A percentile compares a stretch with the other conserved stretches of the same genome.
These are phyloP conservation scores for Neofusicoccum laricinum DNA, from an alignment of 2,329 filamentous ascomycete species.

Conservation along the genomic window DNA sequence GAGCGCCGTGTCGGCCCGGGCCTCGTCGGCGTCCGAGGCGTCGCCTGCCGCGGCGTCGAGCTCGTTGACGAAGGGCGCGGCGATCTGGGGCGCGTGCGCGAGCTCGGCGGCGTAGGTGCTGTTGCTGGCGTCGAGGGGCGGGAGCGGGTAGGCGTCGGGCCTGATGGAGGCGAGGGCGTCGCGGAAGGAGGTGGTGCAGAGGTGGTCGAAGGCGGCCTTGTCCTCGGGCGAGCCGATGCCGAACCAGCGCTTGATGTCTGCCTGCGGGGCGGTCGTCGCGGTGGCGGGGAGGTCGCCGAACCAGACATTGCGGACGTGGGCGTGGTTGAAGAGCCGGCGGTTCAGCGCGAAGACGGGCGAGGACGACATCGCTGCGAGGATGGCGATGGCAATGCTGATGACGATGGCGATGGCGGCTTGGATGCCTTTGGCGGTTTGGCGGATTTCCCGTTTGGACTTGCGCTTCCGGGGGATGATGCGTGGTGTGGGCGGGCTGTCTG, in stretches of 20 bases:
- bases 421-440: not conserved
- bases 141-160: conserved; percentile 32
- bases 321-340: conserved; percentile 42
- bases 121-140: conserved; percentile 19
- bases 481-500: not conserved
- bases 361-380: conserved; percentile 26
- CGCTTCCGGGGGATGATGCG: not conserved
- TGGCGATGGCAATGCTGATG: not conserved
- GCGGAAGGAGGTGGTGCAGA: conserved; percentile 33
- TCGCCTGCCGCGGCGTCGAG: conserved; percentile 23
- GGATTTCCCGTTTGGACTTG: not conserved
- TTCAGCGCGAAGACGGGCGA: conserved; percentile 30
- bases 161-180: conserved; percentile 37
- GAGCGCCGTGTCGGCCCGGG: conserved; percentile 41
- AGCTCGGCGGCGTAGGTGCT: conserved; percentile 24
- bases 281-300: conserved; percentile 31
- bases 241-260: conserved; percentile 38
- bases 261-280: conserved; percentile 23
- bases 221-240: conserved; percentile 31
- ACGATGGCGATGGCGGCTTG: conserved; percentile 1
- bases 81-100: conserved; percentile 22
- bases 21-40: conserved; percentile 21
- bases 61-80: conserved; percentile 37
- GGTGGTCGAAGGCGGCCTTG: conserved; percentile 34
- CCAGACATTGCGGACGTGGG: conserved; percentile 36